These are phyloP conservation scores for Schoenoplectus tabernaemontani DNA, from an alignment of 202 grass and related monocot species.

Conservation along the genomic window DNA sequence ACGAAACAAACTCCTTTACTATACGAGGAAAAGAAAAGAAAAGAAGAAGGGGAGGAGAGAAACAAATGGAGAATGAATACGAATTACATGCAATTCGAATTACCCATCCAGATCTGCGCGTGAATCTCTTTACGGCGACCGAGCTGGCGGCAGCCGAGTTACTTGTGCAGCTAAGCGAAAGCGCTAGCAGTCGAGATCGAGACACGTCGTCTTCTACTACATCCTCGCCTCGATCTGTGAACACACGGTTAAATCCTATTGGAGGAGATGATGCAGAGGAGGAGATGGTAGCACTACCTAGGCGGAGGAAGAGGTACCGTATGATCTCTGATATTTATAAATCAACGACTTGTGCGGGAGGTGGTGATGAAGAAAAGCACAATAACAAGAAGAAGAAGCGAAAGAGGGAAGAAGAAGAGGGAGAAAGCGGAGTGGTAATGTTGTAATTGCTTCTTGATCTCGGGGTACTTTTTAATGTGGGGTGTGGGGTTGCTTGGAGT, in stretches of 20 bases:
- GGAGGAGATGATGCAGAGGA: not conserved
- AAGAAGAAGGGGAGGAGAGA: not conserved
- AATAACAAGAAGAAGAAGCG: not conserved
- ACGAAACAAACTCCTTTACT: slow-evolving; percentile 3
- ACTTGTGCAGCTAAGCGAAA: slow-evolving; percentile 58
- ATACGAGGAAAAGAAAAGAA: not conserved
- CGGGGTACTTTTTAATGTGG: not conserved
- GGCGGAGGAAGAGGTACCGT: slow-evolving; percentile 37
- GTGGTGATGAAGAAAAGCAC: slow-evolving; percentile 28
- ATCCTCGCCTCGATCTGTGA: slow-evolving; percentile 31
- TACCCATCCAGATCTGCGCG: not conserved
- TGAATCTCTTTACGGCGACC: slow-evolving; percentile 34
- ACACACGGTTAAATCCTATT: not conserved
- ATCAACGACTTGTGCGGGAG: not conserved
- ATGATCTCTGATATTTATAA: slow-evolving; percentile 39
- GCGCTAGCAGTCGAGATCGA: not conserved
- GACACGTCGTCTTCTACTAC: slow-evolving; percentile 1
- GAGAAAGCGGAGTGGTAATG: not conserved
- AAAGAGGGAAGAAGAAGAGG: not conserved
- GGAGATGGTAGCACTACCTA: slow-evolving; percentile 21
- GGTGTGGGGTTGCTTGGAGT: not conserved
- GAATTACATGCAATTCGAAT: slow-evolving; percentile 6
- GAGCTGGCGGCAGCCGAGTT: slow-evolving; percentile 53
- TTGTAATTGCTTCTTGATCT: slow-evolving; percentile 20
- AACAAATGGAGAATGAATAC: slow-evolving; percentile 20